phyloP scores from a whole-genome alignment of 1,284 basidiomycete genomes.

The Ganoderma resinaceum region DNA sequence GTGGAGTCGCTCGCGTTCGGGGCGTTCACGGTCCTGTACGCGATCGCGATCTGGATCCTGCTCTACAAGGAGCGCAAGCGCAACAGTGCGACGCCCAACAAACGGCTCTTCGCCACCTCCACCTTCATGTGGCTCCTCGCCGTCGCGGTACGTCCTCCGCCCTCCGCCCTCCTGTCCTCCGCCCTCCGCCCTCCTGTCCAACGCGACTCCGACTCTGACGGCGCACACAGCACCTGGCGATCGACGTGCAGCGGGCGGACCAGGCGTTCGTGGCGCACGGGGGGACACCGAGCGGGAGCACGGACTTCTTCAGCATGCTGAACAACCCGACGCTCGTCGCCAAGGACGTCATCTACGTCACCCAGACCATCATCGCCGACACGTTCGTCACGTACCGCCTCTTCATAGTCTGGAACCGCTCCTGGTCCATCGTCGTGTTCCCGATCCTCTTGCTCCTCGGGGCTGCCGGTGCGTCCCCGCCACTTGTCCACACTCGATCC shows the following conservation, averaged over 20 bases:
- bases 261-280: slow-evolving; percentile 25
- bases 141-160: slow-evolving; percentile 16
- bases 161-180: not conserved
- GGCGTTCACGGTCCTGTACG: slow-evolving; percentile 29
- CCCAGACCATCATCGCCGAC: slow-evolving; percentile 30
- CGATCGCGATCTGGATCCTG: slow-evolving; percentile 30
- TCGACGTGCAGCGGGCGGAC: slow-evolving; percentile 25
- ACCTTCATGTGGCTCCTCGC: slow-evolving; percentile 28
- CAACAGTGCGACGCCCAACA: slow-evolving; percentile 20
- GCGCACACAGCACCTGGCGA: slow-evolving; percentile 27
- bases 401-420: slow-evolving; percentile 27
- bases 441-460: slow-evolving; percentile 21
- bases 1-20: slow-evolving; percentile 31
- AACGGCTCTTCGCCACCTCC: slow-evolving; percentile 29
- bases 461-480: slow-evolving; percentile 20
- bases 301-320: slow-evolving; percentile 21
- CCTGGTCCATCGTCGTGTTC: slow-evolving; percentile 22
- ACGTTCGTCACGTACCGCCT: slow-evolving; percentile 28
- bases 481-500: too few species aligned
- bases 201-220: not conserved
- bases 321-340: slow-evolving; percentile 27
- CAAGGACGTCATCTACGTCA: slow-evolving; percentile 31
- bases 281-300: slow-evolving; percentile 15
- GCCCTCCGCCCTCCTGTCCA: too few species aligned
- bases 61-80: slow-evolving; percentile 30